Percentiles rank a stretch among this genome's conserved stretches.
Evolutionary conservation across 2,329 filamentous ascomycete species (phyloP).

Genomic region (Neonectria hederae): DNA sequence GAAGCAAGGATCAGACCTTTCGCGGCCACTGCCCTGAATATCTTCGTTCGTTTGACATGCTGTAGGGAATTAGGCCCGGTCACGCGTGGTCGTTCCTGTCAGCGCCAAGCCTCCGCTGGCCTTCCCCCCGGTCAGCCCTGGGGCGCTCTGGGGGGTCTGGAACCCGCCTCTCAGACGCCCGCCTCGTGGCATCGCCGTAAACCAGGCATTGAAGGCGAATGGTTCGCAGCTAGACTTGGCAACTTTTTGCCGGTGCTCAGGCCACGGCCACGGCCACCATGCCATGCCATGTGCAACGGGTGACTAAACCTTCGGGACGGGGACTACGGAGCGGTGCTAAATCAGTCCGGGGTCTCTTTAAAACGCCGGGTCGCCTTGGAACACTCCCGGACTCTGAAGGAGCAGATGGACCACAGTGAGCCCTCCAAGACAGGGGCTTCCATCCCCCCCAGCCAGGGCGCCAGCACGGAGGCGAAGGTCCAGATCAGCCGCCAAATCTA

Average conservation of each 20-base stretch:
- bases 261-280: neutral
- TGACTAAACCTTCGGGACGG: slow-evolving; percentile 14
- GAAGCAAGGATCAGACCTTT: neutral
- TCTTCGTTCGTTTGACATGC: neutral
- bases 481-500: neutral
- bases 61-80: neutral
- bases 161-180: slow-evolving; percentile 14
- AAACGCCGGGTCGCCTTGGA: neutral
- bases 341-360: neutral
- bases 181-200: slow-evolving; percentile 19
- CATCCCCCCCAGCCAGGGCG: neutral
- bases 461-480: neutral
- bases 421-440: neutral
- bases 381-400: neutral
- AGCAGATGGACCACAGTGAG: neutral
- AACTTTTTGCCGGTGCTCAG: neutral
- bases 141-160: slow-evolving; percentile 13
- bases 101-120: neutral
- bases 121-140: slow-evolving; percentile 8
- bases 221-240: slow-evolving; percentile 1
- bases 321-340: slow-evolving; percentile 10
- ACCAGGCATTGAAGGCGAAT: slow-evolving; percentile 6
- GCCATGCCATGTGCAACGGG: slow-evolving; percentile 17
- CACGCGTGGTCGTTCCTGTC: neutral
- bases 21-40: neutral